These are phyloP conservation scores for Xylaria sp. DNA, from an alignment of 2,329 filamentous ascomycete genomes.

Conservation along the genomic window DNA sequence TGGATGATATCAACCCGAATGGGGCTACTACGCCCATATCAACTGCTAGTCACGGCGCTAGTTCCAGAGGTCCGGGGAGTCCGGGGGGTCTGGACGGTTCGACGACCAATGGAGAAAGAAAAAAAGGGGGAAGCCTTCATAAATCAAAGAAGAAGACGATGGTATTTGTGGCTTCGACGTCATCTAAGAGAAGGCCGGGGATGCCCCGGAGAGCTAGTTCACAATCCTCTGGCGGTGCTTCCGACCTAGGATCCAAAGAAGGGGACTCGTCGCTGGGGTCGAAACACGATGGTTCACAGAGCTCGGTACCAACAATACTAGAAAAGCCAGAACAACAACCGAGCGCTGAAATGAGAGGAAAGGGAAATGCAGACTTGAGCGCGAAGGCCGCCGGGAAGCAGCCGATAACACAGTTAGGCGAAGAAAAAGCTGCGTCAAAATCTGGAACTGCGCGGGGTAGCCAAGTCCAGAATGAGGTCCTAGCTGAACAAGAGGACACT, in stretches of 20 bases:
- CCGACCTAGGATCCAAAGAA: conserved; percentile 44
- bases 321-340: conserved; percentile 36
- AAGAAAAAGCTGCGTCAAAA: conserved; percentile 24
- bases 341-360: conserved; percentile 19
- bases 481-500: neutral
- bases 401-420: conserved; percentile 38
- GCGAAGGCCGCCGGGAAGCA: conserved; percentile 57
- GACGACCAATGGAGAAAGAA: conserved; percentile 36
- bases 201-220: conserved; percentile 55
- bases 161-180: conserved; percentile 52
- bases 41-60: conserved; percentile 36
- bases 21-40: conserved; percentile 52
- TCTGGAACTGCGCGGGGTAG: conserved; percentile 9
- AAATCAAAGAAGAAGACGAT: conserved; percentile 43
- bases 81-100: conserved; percentile 31
- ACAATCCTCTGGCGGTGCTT: conserved; percentile 48
- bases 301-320: conserved; percentile 36
- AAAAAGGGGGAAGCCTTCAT: conserved; percentile 26
- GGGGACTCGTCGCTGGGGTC: conserved; percentile 34
- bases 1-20: conserved; percentile 39
- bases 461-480: conserved; percentile 3
- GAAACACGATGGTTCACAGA: conserved; percentile 32
- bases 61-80: conserved; percentile 31
- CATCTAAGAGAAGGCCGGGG: conserved; percentile 52
- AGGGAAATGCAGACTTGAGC: conserved; percentile 39